Evolutionary conservation across 2,329 filamentous ascomycete genomes (phyloP).

Genomic region (Achaetomium macrosporum): DNA sequence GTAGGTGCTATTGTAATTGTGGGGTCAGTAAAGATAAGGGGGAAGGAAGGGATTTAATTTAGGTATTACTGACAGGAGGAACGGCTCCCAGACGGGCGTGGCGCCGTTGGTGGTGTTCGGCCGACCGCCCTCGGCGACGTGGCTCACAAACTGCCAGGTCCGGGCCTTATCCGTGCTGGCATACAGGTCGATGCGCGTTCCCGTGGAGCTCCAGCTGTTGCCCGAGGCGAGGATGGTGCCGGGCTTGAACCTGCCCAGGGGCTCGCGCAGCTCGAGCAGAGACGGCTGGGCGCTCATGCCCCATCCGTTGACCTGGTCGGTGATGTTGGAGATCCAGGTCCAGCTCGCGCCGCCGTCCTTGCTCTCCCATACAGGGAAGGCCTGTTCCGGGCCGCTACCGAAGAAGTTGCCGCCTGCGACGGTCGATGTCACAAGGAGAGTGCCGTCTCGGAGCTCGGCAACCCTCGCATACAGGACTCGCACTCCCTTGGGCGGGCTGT

Average conservation of each 20-base stretch:
- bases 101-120: slow-evolving; percentile 58
- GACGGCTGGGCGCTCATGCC: slow-evolving; percentile 65
- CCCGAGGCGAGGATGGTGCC: slow-evolving; percentile 60
- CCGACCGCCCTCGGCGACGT: slow-evolving; percentile 56
- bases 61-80: slow-evolving; percentile 38
- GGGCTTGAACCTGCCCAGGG: slow-evolving; percentile 50
- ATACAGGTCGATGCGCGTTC: slow-evolving; percentile 64
- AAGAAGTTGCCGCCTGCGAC: slow-evolving; percentile 8
- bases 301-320: slow-evolving; percentile 58
- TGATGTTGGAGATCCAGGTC: slow-evolving; percentile 55
- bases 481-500: slow-evolving; percentile 9
- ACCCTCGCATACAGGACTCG: slow-evolving; percentile 19
- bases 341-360: slow-evolving; percentile 51
- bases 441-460: slow-evolving; percentile 21
- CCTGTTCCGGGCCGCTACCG: slow-evolving; percentile 5
- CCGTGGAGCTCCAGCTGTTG: slow-evolving; percentile 54
- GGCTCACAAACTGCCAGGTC: slow-evolving; percentile 61
- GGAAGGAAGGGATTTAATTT: background rate
- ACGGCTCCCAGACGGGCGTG: slow-evolving; percentile 68
- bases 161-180: slow-evolving; percentile 53
- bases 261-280: slow-evolving; percentile 55
- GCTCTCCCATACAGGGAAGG: slow-evolving; percentile 48
- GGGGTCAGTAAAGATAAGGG: background rate
- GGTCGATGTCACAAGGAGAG: slow-evolving; percentile 20
- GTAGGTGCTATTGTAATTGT: slow-evolving; percentile 36